Conservation (phyloP, 2,329 filamentous ascomycete species). For the Hymenoscyphus albidus region DNA sequence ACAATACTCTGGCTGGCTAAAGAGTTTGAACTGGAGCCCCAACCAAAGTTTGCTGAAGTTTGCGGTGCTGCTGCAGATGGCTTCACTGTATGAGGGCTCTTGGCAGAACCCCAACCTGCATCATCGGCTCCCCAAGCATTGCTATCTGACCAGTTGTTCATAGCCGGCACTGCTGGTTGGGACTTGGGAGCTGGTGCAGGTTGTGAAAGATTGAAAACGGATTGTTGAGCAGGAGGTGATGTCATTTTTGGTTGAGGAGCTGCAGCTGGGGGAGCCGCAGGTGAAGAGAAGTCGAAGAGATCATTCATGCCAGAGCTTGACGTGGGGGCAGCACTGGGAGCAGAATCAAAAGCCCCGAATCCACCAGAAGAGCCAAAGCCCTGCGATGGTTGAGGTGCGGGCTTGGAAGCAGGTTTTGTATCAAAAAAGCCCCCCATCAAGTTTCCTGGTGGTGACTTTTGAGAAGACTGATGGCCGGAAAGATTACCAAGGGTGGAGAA, state of each 20-base stretch:
- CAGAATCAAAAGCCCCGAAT: constrained; percentile 57
- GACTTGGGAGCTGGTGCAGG: constrained; percentile 42
- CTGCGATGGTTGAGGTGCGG: constrained; percentile 44
- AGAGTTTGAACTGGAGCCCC: constrained; percentile 46
- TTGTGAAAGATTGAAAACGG: constrained; percentile 77
- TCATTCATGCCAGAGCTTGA: constrained; percentile 63
- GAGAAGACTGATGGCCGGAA: constrained; percentile 40
- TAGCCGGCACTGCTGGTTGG: constrained; percentile 39
- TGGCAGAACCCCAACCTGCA: constrained; percentile 65
- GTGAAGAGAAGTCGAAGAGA: constrained; percentile 71
- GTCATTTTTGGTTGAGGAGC: constrained; percentile 37
- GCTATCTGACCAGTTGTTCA: constrained; percentile 38
- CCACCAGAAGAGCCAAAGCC: constrained; percentile 54
- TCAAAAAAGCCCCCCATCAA: constrained; percentile 75
- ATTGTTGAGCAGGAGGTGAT: constrained; percentile 43
- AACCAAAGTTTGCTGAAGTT: constrained; percentile 59
- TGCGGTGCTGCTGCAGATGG: constrained; percentile 37
- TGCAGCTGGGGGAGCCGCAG: constrained; percentile 42
- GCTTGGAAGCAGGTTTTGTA: constrained; percentile 58
- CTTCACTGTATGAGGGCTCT: constrained; percentile 45
- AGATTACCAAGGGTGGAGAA: constrained; percentile 47
- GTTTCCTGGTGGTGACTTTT: constrained; percentile 45
- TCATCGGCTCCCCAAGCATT: constrained; percentile 73
- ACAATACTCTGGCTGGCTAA: constrained; percentile 59
- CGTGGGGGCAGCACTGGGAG: constrained; percentile 37